A percentile compares a stretch with the other conserved stretches of the same genome.
phyloP scores from a whole-genome alignment of 2,329 filamentous ascomycete genomes.

The Cadophora sp. region DNA sequence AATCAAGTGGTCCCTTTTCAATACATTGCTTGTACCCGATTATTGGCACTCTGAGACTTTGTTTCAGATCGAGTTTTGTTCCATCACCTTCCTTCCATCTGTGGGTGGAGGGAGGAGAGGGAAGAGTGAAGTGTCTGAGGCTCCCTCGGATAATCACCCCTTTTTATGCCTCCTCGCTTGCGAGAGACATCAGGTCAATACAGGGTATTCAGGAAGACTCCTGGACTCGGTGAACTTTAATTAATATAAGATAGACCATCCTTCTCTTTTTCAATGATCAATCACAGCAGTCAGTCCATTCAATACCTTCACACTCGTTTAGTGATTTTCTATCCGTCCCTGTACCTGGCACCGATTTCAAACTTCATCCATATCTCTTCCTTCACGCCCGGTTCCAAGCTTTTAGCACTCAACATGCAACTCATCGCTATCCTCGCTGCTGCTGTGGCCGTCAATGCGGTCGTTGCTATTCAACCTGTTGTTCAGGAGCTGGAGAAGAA shows the following conservation, averaged over 20 bases:
- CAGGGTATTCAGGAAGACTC: background rate
- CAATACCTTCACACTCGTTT: slow-evolving; percentile 1
- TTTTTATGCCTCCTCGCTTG: slow-evolving; percentile 6
- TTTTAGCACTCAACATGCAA: slow-evolving; percentile 28
- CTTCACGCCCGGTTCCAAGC: no score
- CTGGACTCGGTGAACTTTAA: background rate
- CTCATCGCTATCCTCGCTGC: slow-evolving; percentile 25
- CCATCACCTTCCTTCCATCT: slow-evolving; percentile 8
- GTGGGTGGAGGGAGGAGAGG: no score
- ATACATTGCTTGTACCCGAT: slow-evolving; percentile 31
- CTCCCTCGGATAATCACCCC: slow-evolving; percentile 5
- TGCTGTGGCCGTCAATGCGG: slow-evolving; percentile 26
- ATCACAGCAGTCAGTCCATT: slow-evolving; percentile 7
- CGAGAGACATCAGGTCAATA: background rate
- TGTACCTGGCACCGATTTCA: no score
- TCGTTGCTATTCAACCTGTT: slow-evolving; percentile 16
- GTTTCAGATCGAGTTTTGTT: background rate
- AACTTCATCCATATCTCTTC: no score
- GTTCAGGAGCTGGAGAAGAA: slow-evolving; percentile 24
- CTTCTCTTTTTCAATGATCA: background rate
- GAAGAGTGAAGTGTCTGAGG: slow-evolving; percentile 1
- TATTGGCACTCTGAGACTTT: slow-evolving; percentile 19
- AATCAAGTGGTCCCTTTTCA: slow-evolving; percentile 30
- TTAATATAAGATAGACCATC: background rate
- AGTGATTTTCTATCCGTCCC: background rate